These are phyloP conservation scores for Trypanosoma platydactyli DNA, from an alignment of 208 protist genomes.

Conservation along the genomic window DNA sequence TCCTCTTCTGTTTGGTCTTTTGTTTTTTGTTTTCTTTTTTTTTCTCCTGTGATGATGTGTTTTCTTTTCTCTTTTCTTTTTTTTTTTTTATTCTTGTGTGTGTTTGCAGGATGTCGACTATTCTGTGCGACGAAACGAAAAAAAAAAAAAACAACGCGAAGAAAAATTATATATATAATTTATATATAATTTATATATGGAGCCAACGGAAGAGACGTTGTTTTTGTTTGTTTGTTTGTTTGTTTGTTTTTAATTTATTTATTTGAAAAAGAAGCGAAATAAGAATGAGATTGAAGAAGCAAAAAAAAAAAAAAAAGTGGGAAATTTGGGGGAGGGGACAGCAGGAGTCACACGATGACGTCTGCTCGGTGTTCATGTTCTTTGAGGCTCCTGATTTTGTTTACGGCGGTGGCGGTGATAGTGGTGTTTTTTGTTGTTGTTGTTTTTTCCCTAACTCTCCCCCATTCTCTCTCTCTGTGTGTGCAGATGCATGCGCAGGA, in stretches of 20 bases:
- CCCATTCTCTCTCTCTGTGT: no score
- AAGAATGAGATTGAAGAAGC: neutral
- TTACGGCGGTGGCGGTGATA: no score
- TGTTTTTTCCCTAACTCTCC: no score
- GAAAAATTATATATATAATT: constrained; percentile 4
- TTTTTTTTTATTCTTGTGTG: constrained; percentile 13
- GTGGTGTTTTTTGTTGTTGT: no score
- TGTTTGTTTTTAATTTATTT: constrained; percentile 17
- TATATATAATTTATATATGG: neutral
- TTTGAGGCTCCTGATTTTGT: neutral
- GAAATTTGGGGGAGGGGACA: no score
- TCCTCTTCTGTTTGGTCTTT: no score
- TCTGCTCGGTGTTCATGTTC: constrained; percentile 1
- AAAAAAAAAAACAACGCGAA: constrained; percentile 6
- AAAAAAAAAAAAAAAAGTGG: neutral
- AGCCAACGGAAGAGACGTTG: neutral
- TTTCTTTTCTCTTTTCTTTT: neutral
- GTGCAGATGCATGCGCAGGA: no score
- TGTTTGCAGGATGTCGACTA: constrained; percentile 1
- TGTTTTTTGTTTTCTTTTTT: no score
- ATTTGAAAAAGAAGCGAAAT: constrained; percentile 1
- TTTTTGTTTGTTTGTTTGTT: constrained; percentile 15
- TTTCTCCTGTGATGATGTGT: constrained; percentile 1
- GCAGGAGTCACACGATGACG: neutral
- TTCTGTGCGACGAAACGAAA: constrained; percentile 1